Conservation (phyloP, 495 filamentous ascomycete genomes). For the Lasiosphaeris hirsuta region DNA sequence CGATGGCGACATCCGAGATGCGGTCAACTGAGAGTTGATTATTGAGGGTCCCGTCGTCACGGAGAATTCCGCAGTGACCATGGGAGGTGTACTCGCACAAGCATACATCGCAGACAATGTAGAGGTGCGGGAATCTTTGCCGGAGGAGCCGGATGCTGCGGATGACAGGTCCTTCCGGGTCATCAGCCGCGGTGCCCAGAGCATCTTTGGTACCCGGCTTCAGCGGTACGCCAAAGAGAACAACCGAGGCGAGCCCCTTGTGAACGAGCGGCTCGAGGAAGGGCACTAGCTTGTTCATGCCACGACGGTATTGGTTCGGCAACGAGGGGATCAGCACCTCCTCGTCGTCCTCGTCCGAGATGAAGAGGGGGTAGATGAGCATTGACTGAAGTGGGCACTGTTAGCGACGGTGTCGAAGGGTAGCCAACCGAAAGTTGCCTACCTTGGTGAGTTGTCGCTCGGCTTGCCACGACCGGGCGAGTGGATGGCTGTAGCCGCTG, state of each 20-base stretch:
- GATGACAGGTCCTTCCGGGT: constrained; percentile 89
- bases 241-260: constrained; percentile 87
- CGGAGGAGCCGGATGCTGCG: constrained; percentile 77
- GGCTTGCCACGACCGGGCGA: constrained; percentile 90
- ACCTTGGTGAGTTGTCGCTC: constrained; percentile 97
- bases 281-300: constrained; percentile 78
- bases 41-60: constrained; percentile 88
- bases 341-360: constrained; percentile 90
- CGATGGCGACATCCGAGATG: constrained; percentile 87
- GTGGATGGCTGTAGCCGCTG: constrained; percentile 88
- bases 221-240: constrained; percentile 91
- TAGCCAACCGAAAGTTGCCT: constrained; percentile 13
- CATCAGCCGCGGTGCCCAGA: constrained; percentile 88
- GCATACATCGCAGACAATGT: constrained; percentile 88
- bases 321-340: constrained; percentile 86
- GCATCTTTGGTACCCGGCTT: constrained; percentile 79
- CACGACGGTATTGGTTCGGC: constrained; percentile 81
- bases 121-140: constrained; percentile 78
- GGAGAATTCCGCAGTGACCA: constrained; percentile 92
- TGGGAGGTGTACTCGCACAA: constrained; percentile 99
- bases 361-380: constrained; percentile 96
- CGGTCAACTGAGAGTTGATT: constrained; percentile 88
- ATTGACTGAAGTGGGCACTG: constrained; percentile 62
- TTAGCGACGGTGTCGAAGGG: constrained; percentile 9
- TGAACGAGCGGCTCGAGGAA: constrained; percentile 81